Evolutionary conservation across 768 basidiomycete genomes (phyloP), one percentile per base, ranked within the genome.

Genomic region (Lactifluus subvellereus): DNA sequence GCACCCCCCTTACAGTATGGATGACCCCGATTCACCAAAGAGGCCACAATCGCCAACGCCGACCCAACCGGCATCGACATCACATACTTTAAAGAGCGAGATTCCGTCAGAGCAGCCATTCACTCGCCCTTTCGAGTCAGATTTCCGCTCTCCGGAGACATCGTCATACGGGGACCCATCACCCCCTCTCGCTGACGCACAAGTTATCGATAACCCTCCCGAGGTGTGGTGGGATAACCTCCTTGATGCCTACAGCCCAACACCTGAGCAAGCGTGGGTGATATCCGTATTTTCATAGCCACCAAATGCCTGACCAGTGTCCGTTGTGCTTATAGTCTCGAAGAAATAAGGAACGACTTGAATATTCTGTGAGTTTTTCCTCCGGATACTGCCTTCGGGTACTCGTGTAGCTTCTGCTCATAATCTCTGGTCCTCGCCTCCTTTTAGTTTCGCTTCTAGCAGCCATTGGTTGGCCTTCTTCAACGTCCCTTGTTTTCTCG

Each of bases 401-500:
- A 35, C 32, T 38, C 30, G 30, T 38, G 8, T 59, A n/a, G 22
- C 47, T 45, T n/a, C 40, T 49, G 13, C 11, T 49, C 33, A 1
- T 45, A 3, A 37, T 60, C 40, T 16, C 22, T 51, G 38, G 32
- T 33, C 18, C 27, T 40, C 18, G 40, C 43, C 45, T 59, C 42
- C 18, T 52, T n/a, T n/a, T 43, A 91, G 89, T 67, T 85, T 87
- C 69, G 75, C 77, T 27, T 82, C 84, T 59, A 83, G 83, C 32
- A 82, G 80, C 22, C 83, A 87, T 64, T 84, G 83, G 77, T 78
- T 92, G 48, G 85, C 82, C 10, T 89, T 90, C 71, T 77, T 91
- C 67, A 83, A 88, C 69, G 71, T 84, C 18, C 74, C 77, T 13
- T 77, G 78, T 45, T 80, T 91, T 68, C 71, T 83, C 63, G 76